Evolutionary conservation across 441 rosid species (phyloP).

Genomic region (Pelargonium australe): DNA sequence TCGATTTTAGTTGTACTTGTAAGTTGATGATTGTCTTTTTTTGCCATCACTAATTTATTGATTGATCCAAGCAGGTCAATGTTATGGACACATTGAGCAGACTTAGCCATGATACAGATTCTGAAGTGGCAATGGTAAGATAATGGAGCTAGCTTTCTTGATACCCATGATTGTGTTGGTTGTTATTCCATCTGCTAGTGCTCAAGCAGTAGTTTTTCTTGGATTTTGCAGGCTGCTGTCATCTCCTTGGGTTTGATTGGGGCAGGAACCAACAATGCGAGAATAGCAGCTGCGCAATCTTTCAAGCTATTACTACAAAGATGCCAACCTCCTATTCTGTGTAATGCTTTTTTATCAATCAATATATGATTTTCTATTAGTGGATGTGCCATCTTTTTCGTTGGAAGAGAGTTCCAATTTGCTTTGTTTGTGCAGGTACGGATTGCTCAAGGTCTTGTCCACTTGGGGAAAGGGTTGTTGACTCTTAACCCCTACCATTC

Average conservation of each 20-base stretch:
- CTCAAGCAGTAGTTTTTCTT: conserved; percentile 19
- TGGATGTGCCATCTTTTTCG: not conserved
- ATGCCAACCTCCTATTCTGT: conserved; percentile 76
- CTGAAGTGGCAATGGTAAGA: conserved; percentile 91
- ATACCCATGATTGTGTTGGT: conserved; percentile 1
- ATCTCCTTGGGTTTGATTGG: conserved; percentile 91
- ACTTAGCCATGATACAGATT: conserved; percentile 90
- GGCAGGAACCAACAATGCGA: conserved; percentile 93
- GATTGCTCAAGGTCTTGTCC: conserved; percentile 90
- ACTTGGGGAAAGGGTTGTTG: conserved; percentile 88
- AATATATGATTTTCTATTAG: not conserved
- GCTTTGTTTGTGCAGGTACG: conserved; percentile 50
- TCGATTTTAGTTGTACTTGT: not conserved
- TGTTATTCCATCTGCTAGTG: conserved; percentile 5
- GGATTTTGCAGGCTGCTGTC: conserved; percentile 62
- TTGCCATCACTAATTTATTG: not conserved
- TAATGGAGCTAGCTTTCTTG: conserved; percentile 9
- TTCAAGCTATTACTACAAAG: conserved; percentile 85
- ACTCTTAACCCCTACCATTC: conserved; percentile 91
- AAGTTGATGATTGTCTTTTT: not conserved
- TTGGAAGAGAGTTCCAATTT: conserved; percentile 10
- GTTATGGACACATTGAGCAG: conserved; percentile 94
- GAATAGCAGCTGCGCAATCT: conserved; percentile 91
- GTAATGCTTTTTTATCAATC: conserved; percentile 38
- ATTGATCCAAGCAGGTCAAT: conserved; percentile 49